phyloP scores from a whole-genome alignment of 2,329 filamentous ascomycete genomes.

The Stachybotrys elegans region DNA sequence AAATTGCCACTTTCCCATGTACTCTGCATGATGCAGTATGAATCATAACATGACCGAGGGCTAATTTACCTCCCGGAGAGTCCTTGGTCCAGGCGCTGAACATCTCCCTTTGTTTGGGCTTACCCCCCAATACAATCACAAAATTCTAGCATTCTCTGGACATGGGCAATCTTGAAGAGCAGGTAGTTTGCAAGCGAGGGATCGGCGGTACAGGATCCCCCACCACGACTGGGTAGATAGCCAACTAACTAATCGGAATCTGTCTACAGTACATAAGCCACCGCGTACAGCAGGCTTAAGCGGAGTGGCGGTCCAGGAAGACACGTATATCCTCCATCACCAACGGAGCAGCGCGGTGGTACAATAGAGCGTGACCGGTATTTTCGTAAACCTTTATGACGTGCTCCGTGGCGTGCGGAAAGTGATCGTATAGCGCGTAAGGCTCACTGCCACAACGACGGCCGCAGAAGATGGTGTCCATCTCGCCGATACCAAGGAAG shows the following conservation, averaged over 20 bases:
- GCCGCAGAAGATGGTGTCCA: constrained; percentile 13
- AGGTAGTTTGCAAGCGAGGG: too few relatives aligned
- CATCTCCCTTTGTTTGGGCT: too few relatives aligned
- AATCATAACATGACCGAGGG: too few relatives aligned
- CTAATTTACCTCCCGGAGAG: too few relatives aligned
- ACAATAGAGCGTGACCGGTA: constrained; percentile 12
- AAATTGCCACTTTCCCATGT: too few relatives aligned
- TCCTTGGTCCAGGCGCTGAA: too few relatives aligned
- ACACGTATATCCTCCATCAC: constrained; percentile 8
- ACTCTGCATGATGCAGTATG: too few relatives aligned
- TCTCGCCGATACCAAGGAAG: constrained; percentile 13
- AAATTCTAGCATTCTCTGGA: too few relatives aligned
- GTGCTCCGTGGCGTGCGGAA: constrained; percentile 7
- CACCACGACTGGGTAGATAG: too few relatives aligned
- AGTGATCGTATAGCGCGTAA: constrained; percentile 7
- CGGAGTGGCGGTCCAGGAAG: constrained; percentile 6
- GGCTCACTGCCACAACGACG: constrained; percentile 9
- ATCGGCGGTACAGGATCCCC: too few relatives aligned
- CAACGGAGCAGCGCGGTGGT: constrained; percentile 6
- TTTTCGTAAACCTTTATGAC: constrained; percentile 10
- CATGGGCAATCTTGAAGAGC: too few relatives aligned
- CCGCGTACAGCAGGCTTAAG: neutral
- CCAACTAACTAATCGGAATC: neutral
- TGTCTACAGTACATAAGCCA: neutral
- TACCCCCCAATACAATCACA: too few relatives aligned